Conservation (phyloP, 140 eudicot species). For the Bidens hawaiensis region DNA sequence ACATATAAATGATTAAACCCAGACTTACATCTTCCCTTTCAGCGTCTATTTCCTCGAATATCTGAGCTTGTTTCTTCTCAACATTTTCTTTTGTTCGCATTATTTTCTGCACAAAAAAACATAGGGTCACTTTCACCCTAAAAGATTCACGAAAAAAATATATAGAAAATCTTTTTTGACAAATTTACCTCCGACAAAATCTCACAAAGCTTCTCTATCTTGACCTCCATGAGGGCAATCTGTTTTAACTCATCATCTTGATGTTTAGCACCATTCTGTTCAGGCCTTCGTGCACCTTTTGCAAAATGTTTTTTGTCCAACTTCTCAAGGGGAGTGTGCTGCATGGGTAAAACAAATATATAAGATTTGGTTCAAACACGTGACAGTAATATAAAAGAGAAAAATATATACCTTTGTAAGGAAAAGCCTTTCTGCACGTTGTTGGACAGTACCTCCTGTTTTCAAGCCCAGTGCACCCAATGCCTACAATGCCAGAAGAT, state of each 20-base stretch:
- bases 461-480: slow-evolving; percentile 86
- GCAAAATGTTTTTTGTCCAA: slow-evolving; percentile 82
- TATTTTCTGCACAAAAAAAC: slow-evolving; percentile 57
- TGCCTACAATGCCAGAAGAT: slow-evolving; percentile 45
- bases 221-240: slow-evolving; percentile 77
- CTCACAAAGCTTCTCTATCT: slow-evolving; percentile 79
- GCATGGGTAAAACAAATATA: slow-evolving; percentile 13
- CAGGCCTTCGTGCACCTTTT: slow-evolving; percentile 51
- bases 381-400: slow-evolving; percentile 19
- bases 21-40: slow-evolving; percentile 79
- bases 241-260: slow-evolving; percentile 59
- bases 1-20: background rate
- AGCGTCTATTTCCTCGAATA: slow-evolving; percentile 77
- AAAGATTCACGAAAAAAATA: background rate
- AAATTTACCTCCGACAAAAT: slow-evolving; percentile 59
- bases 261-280: slow-evolving; percentile 58
- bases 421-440: slow-evolving; percentile 98
- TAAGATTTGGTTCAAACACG: slow-evolving; percentile 14
- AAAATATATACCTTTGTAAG: slow-evolving; percentile 65
- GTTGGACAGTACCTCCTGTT: slow-evolving; percentile 91
- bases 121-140: background rate
- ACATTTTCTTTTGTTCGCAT: slow-evolving; percentile 71
- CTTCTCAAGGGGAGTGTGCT: slow-evolving; percentile 91
- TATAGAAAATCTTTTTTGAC: background rate
- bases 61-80: slow-evolving; percentile 91